Conservation (phyloP, 352 stramenopile species). For the Pythium oligandrum region DNA sequence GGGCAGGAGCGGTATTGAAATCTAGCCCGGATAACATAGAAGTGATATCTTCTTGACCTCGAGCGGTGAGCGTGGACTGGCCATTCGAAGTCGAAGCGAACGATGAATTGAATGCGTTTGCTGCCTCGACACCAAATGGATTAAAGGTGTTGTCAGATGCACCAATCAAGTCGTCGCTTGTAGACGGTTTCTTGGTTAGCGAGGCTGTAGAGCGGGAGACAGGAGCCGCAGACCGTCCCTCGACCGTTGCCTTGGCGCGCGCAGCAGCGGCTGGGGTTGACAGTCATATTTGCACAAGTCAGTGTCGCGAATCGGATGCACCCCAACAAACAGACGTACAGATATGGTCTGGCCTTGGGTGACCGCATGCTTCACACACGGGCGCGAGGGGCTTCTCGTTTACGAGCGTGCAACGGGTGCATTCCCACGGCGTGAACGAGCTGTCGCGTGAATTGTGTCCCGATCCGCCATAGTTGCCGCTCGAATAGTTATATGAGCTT, state of each 20-base stretch:
- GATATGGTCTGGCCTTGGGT: constrained; percentile 56
- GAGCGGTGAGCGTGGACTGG: neutral
- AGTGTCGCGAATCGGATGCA: neutral
- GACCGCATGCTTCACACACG: constrained; percentile 68
- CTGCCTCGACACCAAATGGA: constrained; percentile 11
- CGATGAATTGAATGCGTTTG: constrained; percentile 9
- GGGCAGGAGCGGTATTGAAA: constrained; percentile 42
- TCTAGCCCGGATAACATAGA: constrained; percentile 76
- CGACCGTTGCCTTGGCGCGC: constrained; percentile 39
- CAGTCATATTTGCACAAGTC: neutral
- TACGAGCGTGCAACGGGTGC: constrained; percentile 64
- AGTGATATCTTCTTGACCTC: constrained; percentile 50
- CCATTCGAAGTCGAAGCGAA: constrained; percentile 6
- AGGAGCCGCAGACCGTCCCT: constrained; percentile 16
- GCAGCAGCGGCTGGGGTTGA: constrained; percentile 41
- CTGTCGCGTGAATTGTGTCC: constrained; percentile 30
- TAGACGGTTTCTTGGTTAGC: constrained; percentile 5
- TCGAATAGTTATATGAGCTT: constrained; percentile 35
- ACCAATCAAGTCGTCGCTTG: constrained; percentile 11
- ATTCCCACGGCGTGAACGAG: constrained; percentile 71
- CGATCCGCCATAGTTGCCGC: neutral
- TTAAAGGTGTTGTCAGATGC: constrained; percentile 18
- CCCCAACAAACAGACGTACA: constrained; percentile 27
- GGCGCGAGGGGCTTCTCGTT: constrained; percentile 73
- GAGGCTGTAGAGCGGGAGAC: constrained; percentile 5